Evolutionary conservation across 148 eudicot genomes (phyloP).

Genomic region (Vaccinium darrowii): DNA sequence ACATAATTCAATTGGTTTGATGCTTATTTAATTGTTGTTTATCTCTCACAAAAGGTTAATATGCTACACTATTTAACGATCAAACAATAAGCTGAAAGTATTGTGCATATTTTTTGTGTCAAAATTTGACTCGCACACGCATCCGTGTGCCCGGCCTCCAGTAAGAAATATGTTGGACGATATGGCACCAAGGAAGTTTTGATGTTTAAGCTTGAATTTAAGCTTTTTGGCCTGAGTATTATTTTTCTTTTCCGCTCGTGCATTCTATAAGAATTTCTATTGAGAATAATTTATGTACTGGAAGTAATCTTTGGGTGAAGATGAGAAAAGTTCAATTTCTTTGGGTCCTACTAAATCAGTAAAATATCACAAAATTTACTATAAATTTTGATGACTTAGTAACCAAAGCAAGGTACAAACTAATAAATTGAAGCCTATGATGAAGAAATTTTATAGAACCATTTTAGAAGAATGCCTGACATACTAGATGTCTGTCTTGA

Average conservation of each 20-base stretch:
- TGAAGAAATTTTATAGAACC: not conserved
- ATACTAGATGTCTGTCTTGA: slow-evolving; percentile 1
- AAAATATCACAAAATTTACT: not conserved
- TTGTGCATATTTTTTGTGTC: too few relatives aligned
- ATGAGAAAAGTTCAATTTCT: not conserved
- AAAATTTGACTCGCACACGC: too few relatives aligned
- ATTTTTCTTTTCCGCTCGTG: not conserved
- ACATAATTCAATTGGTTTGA: too few relatives aligned
- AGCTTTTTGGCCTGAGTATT: not conserved
- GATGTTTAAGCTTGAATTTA: not conserved
- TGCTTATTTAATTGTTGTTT: too few relatives aligned
- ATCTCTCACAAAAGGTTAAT: too few relatives aligned
- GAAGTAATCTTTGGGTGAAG: not conserved
- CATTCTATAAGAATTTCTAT: not conserved
- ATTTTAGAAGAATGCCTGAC: not conserved
- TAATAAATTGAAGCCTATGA: not conserved
- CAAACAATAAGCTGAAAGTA: too few relatives aligned
- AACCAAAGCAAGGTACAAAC: not conserved
- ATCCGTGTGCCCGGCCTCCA: too few relatives aligned
- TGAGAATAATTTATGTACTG: not conserved
- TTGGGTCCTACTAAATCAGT: not conserved
- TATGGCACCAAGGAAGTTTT: not conserved
- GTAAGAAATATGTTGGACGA: too few relatives aligned
- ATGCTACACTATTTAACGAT: too few relatives aligned
- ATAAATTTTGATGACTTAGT: not conserved